Evolutionary conservation across 2,329 filamentous ascomycete genomes (phyloP).

Genomic region (Metarhizium brunneum): DNA sequence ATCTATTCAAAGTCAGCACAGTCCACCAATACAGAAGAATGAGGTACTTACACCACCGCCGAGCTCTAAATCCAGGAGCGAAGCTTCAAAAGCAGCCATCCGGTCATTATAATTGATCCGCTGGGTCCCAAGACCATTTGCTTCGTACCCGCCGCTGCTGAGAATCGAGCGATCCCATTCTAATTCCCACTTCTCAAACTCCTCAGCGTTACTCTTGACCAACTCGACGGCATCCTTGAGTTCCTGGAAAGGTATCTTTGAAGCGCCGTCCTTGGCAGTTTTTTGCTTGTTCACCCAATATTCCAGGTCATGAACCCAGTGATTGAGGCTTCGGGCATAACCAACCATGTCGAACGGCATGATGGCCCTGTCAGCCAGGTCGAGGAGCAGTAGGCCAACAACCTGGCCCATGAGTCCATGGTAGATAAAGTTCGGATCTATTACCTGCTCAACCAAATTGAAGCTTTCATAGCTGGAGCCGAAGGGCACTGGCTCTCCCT

Average conservation of each 20-base stretch:
- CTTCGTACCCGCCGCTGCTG: conserved; percentile 67
- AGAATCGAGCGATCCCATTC: conserved; percentile 68
- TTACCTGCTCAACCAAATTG: conserved; percentile 71
- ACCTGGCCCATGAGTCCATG: conserved; percentile 73
- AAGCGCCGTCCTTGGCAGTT: conserved; percentile 19
- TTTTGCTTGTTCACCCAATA: conserved; percentile 52
- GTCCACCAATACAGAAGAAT: neutral
- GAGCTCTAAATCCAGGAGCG: conserved; percentile 66
- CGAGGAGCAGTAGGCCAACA: conserved; percentile 72
- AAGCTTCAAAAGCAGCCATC: conserved; percentile 73
- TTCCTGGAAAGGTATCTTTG: conserved; percentile 20
- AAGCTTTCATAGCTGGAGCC: conserved; percentile 87
- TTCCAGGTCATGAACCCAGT: conserved; percentile 59
- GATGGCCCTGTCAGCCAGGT: conserved; percentile 72
- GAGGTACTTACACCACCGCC: conserved; percentile 60
- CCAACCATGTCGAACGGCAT: conserved; percentile 71
- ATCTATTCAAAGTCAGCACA: conserved; percentile 40
- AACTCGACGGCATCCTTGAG: conserved; percentile 47
- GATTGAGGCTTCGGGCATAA: conserved; percentile 58
- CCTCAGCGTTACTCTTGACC: conserved; percentile 38
- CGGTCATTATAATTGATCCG: conserved; percentile 70
- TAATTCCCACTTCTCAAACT: conserved; percentile 68
- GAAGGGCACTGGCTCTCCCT: conserved; percentile 56
- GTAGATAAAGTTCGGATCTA: conserved; percentile 76
- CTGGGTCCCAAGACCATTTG: conserved; percentile 53